Evolutionary conservation across 2,329 filamentous ascomycete species (phyloP), one percentile per base, ranked within the genome.

Genomic region (Penicillium sp.): DNA sequence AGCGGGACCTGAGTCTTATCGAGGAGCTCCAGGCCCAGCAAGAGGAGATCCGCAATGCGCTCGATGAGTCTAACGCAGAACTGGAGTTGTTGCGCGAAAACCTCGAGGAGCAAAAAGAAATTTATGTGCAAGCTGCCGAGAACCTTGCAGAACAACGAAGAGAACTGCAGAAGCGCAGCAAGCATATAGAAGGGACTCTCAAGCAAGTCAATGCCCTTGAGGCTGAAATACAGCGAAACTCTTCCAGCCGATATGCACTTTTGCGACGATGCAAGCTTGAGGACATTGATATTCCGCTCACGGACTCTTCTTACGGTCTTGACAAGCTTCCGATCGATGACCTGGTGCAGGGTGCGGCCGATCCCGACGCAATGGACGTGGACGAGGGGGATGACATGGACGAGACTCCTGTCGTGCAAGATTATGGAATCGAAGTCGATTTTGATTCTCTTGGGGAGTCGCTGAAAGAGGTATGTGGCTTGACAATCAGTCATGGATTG

Each of bases 221-320:
- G 68, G 84, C 85, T 1, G 85, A 90, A 51, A 83, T 95, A 43
- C 89, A 95, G 68, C 88, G 86, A 61, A 89, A 89, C 62, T 88
- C 86, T 49, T 84, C 89, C 0, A 83, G 82, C 60, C 88, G 93
- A 65, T 95, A 95, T 65, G 84, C 84, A 39, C 74, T 95, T 40
- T 79, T 98, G 45, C 83, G 90, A 63, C 83, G 88, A 53, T 97
- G 91, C 75, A 91, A 94, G 65, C 82, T 98, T 40, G 91, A 97
- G 65, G 90, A 96, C 63, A 88, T 97, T 57, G 83, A 86, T 53
- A 79, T 98, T 49, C 93, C 93, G 2, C 77, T 98, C 24, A 73
- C 78, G 2, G 74, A 83, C 48, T 84, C 84, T 25, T 95, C 89
- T 2, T 75, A 74, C 32, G 73, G 75, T 5, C 76, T 98, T 25